These are phyloP conservation scores for Monosporozyma servazzii DNA, from an alignment of 805 yeast genomes.

Conservation along the genomic window DNA sequence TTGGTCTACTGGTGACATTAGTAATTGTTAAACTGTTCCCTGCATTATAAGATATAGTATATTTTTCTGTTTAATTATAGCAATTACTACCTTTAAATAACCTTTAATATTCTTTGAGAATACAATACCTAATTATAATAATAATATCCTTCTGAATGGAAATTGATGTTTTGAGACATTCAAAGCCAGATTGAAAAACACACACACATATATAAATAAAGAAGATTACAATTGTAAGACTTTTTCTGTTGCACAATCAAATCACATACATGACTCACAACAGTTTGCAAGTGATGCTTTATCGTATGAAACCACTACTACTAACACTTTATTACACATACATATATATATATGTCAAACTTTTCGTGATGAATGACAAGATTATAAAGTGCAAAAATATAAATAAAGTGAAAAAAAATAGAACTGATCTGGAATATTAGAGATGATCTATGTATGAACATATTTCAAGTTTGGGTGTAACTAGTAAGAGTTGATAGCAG, in stretches of 20 bases:
- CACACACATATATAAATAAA: too few species aligned
- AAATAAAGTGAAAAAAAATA: neutral
- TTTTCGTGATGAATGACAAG: neutral
- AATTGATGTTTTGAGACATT: too few species aligned
- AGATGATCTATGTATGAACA: neutral
- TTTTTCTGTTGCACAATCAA: too few species aligned
- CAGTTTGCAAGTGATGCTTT: too few species aligned
- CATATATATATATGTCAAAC: neutral
- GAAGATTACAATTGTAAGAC: too few species aligned
- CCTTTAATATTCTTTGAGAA: too few species aligned
- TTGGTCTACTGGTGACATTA: slow-evolving; percentile 29
- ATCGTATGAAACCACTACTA: too few species aligned
- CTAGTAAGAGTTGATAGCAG: neutral
- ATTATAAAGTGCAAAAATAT: neutral
- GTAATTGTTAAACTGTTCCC: slow-evolving; percentile 33
- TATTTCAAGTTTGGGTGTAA: neutral
- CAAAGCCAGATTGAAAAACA: too few species aligned
- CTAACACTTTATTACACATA: too few species aligned
- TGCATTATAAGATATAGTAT: slow-evolving; percentile 19
- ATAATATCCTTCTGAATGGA: too few species aligned
- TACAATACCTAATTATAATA: too few species aligned
- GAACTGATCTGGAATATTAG: neutral
- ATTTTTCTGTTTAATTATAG: neutral
- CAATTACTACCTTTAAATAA: neutral
- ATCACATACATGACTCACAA: too few species aligned